phyloP scores from a whole-genome alignment of 371 early-diverging fungal genomes.

The Lichtheimia ramosa region DNA sequence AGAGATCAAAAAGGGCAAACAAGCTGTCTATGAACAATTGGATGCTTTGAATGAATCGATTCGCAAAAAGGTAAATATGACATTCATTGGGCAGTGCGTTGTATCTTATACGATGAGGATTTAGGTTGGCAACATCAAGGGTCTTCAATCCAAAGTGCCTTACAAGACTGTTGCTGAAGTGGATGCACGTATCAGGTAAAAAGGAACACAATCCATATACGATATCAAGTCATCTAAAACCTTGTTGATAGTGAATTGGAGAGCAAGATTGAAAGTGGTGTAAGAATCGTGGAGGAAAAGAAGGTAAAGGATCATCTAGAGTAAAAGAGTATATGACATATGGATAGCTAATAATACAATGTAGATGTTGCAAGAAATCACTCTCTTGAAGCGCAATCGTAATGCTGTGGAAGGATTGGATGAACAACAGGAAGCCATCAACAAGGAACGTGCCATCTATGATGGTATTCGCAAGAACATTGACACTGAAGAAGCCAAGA shows the following conservation, averaged over 20 bases:
- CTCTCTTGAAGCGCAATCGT: slow-evolving; percentile 75
- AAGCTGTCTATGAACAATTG: slow-evolving; percentile 59
- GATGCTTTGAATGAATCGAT: slow-evolving; percentile 47
- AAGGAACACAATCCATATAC: background rate
- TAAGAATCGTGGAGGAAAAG: slow-evolving; percentile 87
- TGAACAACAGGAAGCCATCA: slow-evolving; percentile 69
- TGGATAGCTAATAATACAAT: background rate
- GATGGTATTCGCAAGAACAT: slow-evolving; percentile 68
- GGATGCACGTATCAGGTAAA: slow-evolving; percentile 74
- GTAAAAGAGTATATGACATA: background rate
- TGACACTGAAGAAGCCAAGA: slow-evolving; percentile 64
- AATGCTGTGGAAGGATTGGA: slow-evolving; percentile 73
- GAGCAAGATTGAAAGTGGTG: slow-evolving; percentile 76
- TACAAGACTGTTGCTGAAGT: slow-evolving; percentile 80
- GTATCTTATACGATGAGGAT: background rate
- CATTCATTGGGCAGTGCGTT: background rate
- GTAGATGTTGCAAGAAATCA: slow-evolving; percentile 76
- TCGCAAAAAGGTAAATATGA: slow-evolving; percentile 20
- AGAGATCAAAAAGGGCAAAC: slow-evolving; percentile 52
- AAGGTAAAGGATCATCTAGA: slow-evolving; percentile 29
- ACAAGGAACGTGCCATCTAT: slow-evolving; percentile 68
- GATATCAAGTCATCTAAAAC: background rate
- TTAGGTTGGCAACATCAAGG: slow-evolving; percentile 70
- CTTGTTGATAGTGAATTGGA: slow-evolving; percentile 61
- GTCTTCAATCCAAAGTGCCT: slow-evolving; percentile 74